A percentile compares a stretch with the other conserved stretches of the same genome.
Evolutionary conservation across 805 yeast species (phyloP).

Genomic region (Candida taoyuanica): DNA sequence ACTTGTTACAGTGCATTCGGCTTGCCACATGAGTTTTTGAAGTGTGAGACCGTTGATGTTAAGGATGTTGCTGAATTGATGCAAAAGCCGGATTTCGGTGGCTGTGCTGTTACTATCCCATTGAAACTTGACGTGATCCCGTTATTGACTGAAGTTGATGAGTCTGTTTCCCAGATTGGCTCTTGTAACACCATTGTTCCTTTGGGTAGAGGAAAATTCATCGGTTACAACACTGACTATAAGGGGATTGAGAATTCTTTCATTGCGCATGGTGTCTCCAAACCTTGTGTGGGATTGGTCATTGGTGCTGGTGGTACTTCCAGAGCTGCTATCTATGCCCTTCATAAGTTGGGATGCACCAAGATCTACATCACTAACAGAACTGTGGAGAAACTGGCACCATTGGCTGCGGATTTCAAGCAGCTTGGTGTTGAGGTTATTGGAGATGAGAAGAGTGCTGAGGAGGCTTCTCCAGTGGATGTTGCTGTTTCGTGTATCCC

Average conservation of each 20-base stretch:
- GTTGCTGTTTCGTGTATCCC: constrained; percentile 80
- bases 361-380: constrained; percentile 79
- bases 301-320: constrained; percentile 98
- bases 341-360: constrained; percentile 70
- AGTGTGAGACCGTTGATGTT: constrained; percentile 65
- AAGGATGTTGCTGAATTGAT: constrained; percentile 50
- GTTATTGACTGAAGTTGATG: constrained; percentile 58
- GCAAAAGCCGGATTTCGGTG: constrained; percentile 62
- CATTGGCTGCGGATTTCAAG: constrained; percentile 40
- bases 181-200: constrained; percentile 89
- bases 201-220: constrained; percentile 41
- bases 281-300: constrained; percentile 58
- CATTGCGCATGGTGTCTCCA: constrained; percentile 46
- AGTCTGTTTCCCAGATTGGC: constrained; percentile 80
- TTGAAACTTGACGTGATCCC: constrained; percentile 76
- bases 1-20: constrained; percentile 72
- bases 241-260: constrained; percentile 76
- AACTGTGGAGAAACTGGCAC: constrained; percentile 59
- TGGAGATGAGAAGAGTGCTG: constrained; percentile 45
- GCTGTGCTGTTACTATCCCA: constrained; percentile 95
- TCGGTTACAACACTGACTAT: constrained; percentile 96
- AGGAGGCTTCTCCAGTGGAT: constrained; percentile 47
- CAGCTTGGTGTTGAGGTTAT: constrained; percentile 54
- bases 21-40: constrained; percentile 66
- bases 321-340: constrained; percentile 88